These are phyloP conservation scores for Hericium rajendrae DNA, from an alignment of 768 basidiomycete species.

Conservation along the genomic window DNA sequence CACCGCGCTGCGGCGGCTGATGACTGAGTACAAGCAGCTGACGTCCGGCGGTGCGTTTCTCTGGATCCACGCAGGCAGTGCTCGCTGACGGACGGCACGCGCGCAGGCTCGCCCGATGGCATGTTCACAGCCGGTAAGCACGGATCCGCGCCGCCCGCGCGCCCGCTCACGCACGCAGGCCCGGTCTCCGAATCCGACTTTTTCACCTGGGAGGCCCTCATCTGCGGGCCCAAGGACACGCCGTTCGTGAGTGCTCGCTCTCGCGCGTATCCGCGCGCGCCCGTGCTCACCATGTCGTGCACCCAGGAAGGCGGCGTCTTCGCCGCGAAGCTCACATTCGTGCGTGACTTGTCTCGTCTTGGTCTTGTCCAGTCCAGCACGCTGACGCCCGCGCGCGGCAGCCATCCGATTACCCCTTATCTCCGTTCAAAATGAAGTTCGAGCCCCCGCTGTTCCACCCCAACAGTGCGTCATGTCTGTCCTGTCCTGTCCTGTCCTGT, in stretches of 20 bases:
- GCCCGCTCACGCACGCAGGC: slow-evolving; percentile 32
- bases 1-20: slow-evolving; percentile 76
- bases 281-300: background rate
- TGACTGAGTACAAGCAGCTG: slow-evolving; percentile 89
- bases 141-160: slow-evolving; percentile 2
- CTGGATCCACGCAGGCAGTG: background rate
- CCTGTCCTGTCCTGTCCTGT: background rate
- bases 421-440: slow-evolving; percentile 99
- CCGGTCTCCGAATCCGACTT: slow-evolving; percentile 89
- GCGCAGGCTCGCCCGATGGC: slow-evolving; percentile 72
- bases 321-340: slow-evolving; percentile 85
- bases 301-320: slow-evolving; percentile 90
- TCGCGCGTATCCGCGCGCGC: background rate
- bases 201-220: slow-evolving; percentile 94
- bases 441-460: slow-evolving; percentile 97
- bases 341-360: slow-evolving; percentile 31
- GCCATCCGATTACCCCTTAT: slow-evolving; percentile 93
- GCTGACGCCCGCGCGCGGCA: background rate
- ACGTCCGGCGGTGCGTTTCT: slow-evolving; percentile 57
- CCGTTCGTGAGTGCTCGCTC: slow-evolving; percentile 59
- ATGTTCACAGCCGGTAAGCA: slow-evolving; percentile 88
- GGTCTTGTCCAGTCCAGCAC: background rate
- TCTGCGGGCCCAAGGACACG: slow-evolving; percentile 89
- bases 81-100: background rate
- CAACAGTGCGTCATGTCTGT: slow-evolving; percentile 57